Percentiles rank a stretch among this genome's conserved stretches.
phyloP scores from a whole-genome alignment of 2,329 filamentous ascomycete genomes.

The Fusarium subtropicale region DNA sequence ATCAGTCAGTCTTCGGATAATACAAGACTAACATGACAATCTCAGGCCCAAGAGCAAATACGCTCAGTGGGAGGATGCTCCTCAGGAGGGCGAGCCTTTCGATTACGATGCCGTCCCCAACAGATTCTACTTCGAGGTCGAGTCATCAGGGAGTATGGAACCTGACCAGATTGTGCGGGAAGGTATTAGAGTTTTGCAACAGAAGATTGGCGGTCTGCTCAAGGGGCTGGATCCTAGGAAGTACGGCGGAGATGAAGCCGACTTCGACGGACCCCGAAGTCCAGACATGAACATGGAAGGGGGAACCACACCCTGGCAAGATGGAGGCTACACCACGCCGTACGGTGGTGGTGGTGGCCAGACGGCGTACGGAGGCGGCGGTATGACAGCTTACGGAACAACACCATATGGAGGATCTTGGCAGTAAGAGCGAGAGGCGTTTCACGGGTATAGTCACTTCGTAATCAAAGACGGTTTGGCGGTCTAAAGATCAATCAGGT shows the following conservation, averaged over 20 bases:
- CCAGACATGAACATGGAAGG: conserved; percentile 72
- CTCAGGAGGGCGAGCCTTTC: conserved; percentile 85
- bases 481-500: conserved; percentile 25
- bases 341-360: conserved; percentile 66
- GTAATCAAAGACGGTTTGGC: conserved; percentile 38
- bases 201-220: conserved; percentile 87
- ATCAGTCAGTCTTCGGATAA: not conserved
- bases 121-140: conserved; percentile 93
- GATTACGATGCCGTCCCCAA: conserved; percentile 88
- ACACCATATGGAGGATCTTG: conserved; percentile 63
- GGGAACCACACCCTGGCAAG: conserved; percentile 66
- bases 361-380: conserved; percentile 74
- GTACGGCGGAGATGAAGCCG: conserved; percentile 67
- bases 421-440: conserved; percentile 53
- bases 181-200: conserved; percentile 88
- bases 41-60: conserved; percentile 84
- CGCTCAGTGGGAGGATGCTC: conserved; percentile 81
- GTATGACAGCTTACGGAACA: conserved; percentile 74
- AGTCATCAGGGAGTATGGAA: conserved; percentile 87
- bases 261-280: conserved; percentile 73
- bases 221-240: conserved; percentile 62
- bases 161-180: conserved; percentile 90
- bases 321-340: conserved; percentile 76
- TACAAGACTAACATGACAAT: conserved; percentile 6
- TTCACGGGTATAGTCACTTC: conserved; percentile 41